Evolutionary conservation across 208 protist species (phyloP).

Genomic region (Trypanosoma grayi): DNA sequence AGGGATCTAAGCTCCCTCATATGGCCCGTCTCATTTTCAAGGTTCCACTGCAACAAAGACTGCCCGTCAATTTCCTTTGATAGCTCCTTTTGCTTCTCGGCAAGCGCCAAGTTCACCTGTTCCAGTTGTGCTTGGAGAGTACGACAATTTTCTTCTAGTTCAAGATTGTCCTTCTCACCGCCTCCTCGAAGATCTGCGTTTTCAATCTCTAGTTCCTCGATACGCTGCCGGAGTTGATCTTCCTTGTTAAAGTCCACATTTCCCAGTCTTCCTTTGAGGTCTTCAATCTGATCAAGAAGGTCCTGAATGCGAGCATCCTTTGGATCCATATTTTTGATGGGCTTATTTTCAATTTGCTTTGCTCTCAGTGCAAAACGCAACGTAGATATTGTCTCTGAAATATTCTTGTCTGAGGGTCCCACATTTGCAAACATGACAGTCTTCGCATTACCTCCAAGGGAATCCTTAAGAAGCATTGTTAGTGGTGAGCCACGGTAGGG

Average conservation of each 20-base stretch:
- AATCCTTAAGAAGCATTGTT: constrained; percentile 93
- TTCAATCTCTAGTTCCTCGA: constrained; percentile 91
- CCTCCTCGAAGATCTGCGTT: constrained; percentile 76
- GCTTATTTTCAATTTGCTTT: constrained; percentile 96
- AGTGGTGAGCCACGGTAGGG: constrained; percentile 89
- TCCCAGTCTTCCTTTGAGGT: constrained; percentile 81
- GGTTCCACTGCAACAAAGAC: constrained; percentile 65
- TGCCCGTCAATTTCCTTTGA: constrained; percentile 52
- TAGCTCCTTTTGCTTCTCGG: constrained; percentile 63
- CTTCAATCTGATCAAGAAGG: constrained; percentile 85
- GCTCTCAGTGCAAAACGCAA: constrained; percentile 85
- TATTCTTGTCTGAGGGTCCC: constrained; percentile 80
- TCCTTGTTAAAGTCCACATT: constrained; percentile 91
- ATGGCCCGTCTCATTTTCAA: constrained; percentile 57
- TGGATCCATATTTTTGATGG: constrained; percentile 92
- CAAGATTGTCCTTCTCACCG: constrained; percentile 72
- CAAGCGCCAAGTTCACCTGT: constrained; percentile 55
- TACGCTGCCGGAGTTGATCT: constrained; percentile 83
- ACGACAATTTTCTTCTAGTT: constrained; percentile 79
- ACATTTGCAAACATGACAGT: constrained; percentile 94
- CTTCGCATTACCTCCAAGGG: constrained; percentile 87
- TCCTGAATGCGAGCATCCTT: constrained; percentile 89
- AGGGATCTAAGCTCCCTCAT: constrained; percentile 65
- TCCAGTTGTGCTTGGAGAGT: constrained; percentile 70
- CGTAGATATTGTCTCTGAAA: constrained; percentile 88